Base-by-base conservation (phyloP, 441 rosid genomes). In the Kokia cookei region DNA sequence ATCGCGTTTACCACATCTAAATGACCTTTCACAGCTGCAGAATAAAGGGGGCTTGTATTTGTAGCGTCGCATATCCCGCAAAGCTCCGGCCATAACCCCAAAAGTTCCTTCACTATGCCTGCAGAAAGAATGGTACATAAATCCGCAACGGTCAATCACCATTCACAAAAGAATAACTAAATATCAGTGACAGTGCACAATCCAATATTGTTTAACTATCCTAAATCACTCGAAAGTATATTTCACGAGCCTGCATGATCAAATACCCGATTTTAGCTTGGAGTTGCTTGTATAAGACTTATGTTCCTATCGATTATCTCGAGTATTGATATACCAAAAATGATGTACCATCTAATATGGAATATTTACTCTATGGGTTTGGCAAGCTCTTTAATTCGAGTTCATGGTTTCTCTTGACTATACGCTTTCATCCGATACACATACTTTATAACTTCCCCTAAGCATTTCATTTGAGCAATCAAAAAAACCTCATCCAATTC, bases 1-100 rank as follows among this genome's bases (percentile, higher is more conserved):
- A 96, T 92, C 5, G 90, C 92, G 76, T 88, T 86, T 54, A 93
- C 97, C 73, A 91, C 90, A 12, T 92, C 97, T 72, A 91, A 78
- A 69, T 90, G 96, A 69, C 84, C 93, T 72, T 87, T 79, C 58
- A 80, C 91, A 12, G 99, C 99, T 5, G 98, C 99, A 32, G 98
- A 90, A 76, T 96, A 93, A 57, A 96, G 88, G 0, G 99, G 96
- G 65, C 92, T 92, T n/a, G 99, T 96, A 59, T 84, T 92, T 4
- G 97, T 45, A 15, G 96, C 85, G 77, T 96, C 89, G 6, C 97
- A 91, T 37, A 79, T 19, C 80, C 79, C 53, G 66, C 97, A 93
- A 26, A 96, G 93, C 84, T 92, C 97, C 0, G 99, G 98, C 97
- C 97, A 93, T 63, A 48, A 62, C 32, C 79, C 70, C 79, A 96